Evolutionary conservation across 257 asterid genomes (phyloP), one percentile per base, ranked within the genome.

Genomic region (Penstemon barbatus): DNA sequence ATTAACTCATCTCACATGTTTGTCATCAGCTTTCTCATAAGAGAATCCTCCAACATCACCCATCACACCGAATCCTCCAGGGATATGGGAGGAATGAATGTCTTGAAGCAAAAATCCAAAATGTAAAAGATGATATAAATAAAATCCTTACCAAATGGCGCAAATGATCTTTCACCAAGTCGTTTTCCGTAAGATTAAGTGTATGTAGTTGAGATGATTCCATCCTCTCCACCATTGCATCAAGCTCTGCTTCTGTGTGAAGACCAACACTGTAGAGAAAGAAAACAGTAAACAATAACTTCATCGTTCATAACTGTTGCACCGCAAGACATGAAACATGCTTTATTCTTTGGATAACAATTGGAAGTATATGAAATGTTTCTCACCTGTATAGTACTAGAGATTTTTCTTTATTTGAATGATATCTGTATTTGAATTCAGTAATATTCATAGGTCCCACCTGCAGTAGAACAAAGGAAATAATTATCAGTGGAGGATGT

Each of bases 111-210:
- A n/a, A 41, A 40, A 11, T 44, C 51, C 38, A 15, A 5, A 15
- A 8, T 13, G 43, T 57, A 4, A 6, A 50, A 50, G 7, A 38
- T 8, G 52, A 46, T 7, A n/a, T 15, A 55, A 25, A 25, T 37
- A 61, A 53, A 7, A 3, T 19, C 11, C 80, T 69, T 83, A 90
- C 97, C 97, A 90, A 72, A 78, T 93, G 97, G 44, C 97, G 87
- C 76, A 92, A 83, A 72, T 92, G 97, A 81, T 92, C 97, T 80
- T 90, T 88, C 77, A 88, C 96, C 85, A 93, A 76, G 81, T 93
- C 96, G 80, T 93, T 90, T 72, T 88, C 81, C 8, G 96, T 85
- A 45, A 88, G 94, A 78, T 93, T 77, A 56, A 86, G 77, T 52
- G 97, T 92, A 42, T 71, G 81, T 62, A 90, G 86, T 72, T 82